Percentiles rank a stretch among this genome's conserved stretches.
Conservation (phyloP, 1,139 yeast genomes). For the Sugiyamaella japonica region DNA sequence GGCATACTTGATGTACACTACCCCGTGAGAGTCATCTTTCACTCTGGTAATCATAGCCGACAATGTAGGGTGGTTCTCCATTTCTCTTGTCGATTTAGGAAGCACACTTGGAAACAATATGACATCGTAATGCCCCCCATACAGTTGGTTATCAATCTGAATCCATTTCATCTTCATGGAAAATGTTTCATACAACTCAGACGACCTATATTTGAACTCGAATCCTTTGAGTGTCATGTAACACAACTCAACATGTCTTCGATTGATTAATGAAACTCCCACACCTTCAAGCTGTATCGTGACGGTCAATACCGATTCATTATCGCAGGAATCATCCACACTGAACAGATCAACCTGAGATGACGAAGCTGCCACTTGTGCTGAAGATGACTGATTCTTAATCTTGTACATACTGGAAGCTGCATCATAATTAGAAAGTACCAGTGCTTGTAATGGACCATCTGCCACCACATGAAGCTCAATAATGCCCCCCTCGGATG, state of each 20-base stretch:
- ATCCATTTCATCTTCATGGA: conserved; percentile 89
- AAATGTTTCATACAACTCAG: conserved; percentile 78
- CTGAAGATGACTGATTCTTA: conserved; percentile 18
- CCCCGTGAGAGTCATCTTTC: conserved; percentile 89
- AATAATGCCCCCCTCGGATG: conserved; percentile 50
- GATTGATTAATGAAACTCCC: conserved; percentile 81
- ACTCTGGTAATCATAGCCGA: conserved; percentile 82
- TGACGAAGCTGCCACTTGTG: conserved; percentile 20
- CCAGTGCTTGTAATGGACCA: conserved; percentile 89
- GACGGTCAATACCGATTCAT: conserved; percentile 48
- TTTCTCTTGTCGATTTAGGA: conserved; percentile 80
- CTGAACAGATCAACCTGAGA: conserved; percentile 53
- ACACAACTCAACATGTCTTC: conserved; percentile 71
- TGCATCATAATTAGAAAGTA: conserved; percentile 81
- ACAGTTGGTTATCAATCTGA: conserved; percentile 88
- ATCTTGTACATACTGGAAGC: conserved; percentile 68
- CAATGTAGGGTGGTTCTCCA: conserved; percentile 86
- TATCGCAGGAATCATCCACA: conserved; percentile 66
- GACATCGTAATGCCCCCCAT: conserved; percentile 87
- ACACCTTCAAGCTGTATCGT: conserved; percentile 77
- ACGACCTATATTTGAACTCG: conserved; percentile 77
- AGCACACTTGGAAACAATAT: conserved; percentile 88
- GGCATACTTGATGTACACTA: conserved; percentile 85
- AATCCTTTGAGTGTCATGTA: conserved; percentile 79
- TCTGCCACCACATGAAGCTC: conserved; percentile 94